A percentile compares a stretch with the other conserved stretches of the same genome.
These are phyloP conservation scores for Kodamaea derodonti DNA, from an alignment of 1,139 yeast species.

Conservation along the genomic window DNA sequence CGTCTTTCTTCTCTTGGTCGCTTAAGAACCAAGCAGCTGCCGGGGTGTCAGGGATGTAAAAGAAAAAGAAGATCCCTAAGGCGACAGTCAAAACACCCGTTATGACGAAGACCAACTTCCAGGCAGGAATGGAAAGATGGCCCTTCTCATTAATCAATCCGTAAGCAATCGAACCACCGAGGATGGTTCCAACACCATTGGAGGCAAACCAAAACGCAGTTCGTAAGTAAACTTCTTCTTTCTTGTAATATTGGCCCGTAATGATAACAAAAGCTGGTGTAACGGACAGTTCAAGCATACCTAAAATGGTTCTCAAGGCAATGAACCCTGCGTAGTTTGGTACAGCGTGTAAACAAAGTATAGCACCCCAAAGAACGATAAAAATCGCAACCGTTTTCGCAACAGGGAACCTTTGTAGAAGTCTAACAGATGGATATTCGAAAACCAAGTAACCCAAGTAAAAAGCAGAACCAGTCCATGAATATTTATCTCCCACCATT, in stretches of 20 bases:
- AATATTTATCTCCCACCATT: constrained; percentile 49
- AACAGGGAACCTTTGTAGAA: constrained; percentile 43
- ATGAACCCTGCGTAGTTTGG: constrained; percentile 37
- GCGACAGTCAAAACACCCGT: constrained; percentile 46
- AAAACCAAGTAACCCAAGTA: constrained; percentile 50
- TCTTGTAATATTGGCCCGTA: constrained; percentile 53
- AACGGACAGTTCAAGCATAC: constrained; percentile 52
- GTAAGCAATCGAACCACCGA: constrained; percentile 55
- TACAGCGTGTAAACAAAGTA: constrained; percentile 40
- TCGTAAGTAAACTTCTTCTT: constrained; percentile 47
- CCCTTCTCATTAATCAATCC: constrained; percentile 26
- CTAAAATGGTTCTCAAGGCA: constrained; percentile 45
- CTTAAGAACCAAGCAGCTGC: constrained; percentile 43
- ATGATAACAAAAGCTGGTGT: constrained; percentile 53
- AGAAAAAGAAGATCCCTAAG: constrained; percentile 37
- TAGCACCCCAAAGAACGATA: constrained; percentile 45
- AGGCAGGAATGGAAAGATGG: constrained; percentile 32
- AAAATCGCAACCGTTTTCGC: constrained; percentile 32
- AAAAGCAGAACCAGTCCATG: constrained; percentile 57
- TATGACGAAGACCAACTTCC: constrained; percentile 47
- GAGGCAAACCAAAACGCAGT: constrained; percentile 48
- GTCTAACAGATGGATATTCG: constrained; percentile 41
- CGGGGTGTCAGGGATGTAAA: constrained; percentile 53
- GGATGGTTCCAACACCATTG: constrained; percentile 49
- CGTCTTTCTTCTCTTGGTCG: constrained; percentile 40